Evolutionary conservation across 208 protist genomes (phyloP).

Genomic region (Leishmania tropica): DNA sequence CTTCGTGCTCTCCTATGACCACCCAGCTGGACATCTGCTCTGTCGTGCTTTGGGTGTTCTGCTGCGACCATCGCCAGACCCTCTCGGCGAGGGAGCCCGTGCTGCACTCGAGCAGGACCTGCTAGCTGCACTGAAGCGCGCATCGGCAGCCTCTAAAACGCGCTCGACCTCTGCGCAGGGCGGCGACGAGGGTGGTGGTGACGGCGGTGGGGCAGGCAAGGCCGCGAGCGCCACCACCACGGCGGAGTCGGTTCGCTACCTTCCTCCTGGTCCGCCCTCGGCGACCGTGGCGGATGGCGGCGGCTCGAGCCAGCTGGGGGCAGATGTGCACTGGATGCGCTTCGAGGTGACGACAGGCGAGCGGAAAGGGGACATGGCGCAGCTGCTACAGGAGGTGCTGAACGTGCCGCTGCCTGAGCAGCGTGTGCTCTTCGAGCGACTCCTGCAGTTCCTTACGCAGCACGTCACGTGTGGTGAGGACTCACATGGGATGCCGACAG

Average conservation of each 20-base stretch:
- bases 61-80: constrained; percentile 21
- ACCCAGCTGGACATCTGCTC: constrained; percentile 65
- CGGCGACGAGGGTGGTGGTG: constrained; percentile 13
- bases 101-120: constrained; percentile 48
- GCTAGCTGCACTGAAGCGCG: constrained; percentile 35
- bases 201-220: neutral
- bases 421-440: constrained; percentile 21
- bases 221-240: neutral
- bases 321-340: constrained; percentile 31
- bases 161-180: neutral
- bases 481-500: neutral
- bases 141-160: neutral
- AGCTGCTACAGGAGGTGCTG: constrained; percentile 46
- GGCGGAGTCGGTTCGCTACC: constrained; percentile 29
- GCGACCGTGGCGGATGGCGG: neutral
- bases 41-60: constrained; percentile 54
- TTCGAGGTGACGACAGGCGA: constrained; percentile 36
- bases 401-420: constrained; percentile 29
- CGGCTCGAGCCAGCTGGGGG: neutral
- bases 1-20: constrained; percentile 62
- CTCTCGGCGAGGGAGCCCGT: constrained; percentile 31
- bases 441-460: constrained; percentile 25
- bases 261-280: constrained; percentile 11
- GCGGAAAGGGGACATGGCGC: constrained; percentile 36
- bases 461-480: constrained; percentile 3